A percentile compares a stretch with the other conserved stretches of the same genome.
Evolutionary conservation across 768 basidiomycete genomes (phyloP).

Genomic region (Phanerochaete sordida): DNA sequence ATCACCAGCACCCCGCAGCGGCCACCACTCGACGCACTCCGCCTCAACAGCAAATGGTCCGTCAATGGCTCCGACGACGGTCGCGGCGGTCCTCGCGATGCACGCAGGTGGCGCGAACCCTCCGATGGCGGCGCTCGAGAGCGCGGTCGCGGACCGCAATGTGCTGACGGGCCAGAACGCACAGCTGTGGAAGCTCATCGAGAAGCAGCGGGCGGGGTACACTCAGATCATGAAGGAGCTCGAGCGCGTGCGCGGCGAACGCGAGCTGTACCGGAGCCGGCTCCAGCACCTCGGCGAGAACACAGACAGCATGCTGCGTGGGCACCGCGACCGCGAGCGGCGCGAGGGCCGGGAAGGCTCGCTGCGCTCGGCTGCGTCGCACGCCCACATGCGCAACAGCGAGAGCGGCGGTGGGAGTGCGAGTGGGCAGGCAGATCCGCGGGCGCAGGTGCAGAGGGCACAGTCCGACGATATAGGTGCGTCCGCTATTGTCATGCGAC

Average conservation of each 20-base stretch:
- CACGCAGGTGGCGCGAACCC: conserved; percentile 55
- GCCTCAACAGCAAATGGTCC: conserved; percentile 7
- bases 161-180: conserved; percentile 76
- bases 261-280: conserved; percentile 55
- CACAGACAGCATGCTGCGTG: conserved; percentile 36
- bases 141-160: conserved; percentile 78
- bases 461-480: conserved; percentile 34
- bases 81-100: conserved; percentile 51
- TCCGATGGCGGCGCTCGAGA: conserved; percentile 61
- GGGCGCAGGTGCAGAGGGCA: conserved; percentile 19
- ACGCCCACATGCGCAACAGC: conserved; percentile 24
- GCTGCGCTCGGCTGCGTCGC: conserved; percentile 27
- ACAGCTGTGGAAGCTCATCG: conserved; percentile 93
- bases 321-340: conserved; percentile 27
- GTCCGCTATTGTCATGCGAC: conserved; percentile 10
- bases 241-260: conserved; percentile 78
- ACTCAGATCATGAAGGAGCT: conserved; percentile 79
- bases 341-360: conserved; percentile 25
- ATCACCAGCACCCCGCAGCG: conserved; percentile 17
- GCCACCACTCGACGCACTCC: conserved; percentile 9
- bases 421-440: conserved; percentile 23
- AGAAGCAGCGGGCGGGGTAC: conserved; percentile 85
- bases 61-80: conserved; percentile 36
- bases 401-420: conserved; percentile 15
- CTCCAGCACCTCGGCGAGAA: conserved; percentile 39